Evolutionary conservation across 2,329 filamentous ascomycete genomes (phyloP).

Genomic region (Diaporthe sp.): DNA sequence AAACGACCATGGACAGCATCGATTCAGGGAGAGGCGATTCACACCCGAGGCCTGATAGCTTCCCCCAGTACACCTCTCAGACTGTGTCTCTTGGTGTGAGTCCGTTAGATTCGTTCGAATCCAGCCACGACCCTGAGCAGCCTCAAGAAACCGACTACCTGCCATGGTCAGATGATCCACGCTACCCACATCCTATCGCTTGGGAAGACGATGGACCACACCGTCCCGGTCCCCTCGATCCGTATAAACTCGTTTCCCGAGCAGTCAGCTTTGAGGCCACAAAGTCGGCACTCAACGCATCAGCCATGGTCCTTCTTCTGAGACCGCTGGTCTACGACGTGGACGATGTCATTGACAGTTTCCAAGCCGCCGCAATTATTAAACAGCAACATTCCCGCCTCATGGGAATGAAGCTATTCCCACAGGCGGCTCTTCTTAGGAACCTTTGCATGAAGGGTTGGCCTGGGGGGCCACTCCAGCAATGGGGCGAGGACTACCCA

Average conservation of each 20-base stretch:
- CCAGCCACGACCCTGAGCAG: constrained; percentile 58
- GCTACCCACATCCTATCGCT: constrained; percentile 64
- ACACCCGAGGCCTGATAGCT: constrained; percentile 39
- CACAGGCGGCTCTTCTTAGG: constrained; percentile 72
- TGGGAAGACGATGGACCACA: constrained; percentile 35
- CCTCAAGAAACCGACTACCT: constrained; percentile 70
- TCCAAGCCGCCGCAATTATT: constrained; percentile 70
- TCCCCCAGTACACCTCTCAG: constrained; percentile 33
- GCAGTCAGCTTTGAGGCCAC: constrained; percentile 70
- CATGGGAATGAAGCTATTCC: constrained; percentile 71
- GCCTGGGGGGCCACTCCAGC: constrained; percentile 62
- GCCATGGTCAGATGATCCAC: constrained; percentile 69
- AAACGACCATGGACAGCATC: constrained; percentile 57
- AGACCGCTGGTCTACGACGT: constrained; percentile 68
- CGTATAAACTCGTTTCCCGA: constrained; percentile 66
- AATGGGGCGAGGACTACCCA: constrained; percentile 69
- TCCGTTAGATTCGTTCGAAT: constrained; percentile 51
- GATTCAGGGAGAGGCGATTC: constrained; percentile 36
- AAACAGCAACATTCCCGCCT: constrained; percentile 73
- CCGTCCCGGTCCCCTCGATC: constrained; percentile 58
- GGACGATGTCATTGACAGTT: constrained; percentile 65
- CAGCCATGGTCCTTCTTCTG: constrained; percentile 72
- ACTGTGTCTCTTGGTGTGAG: constrained; percentile 43
- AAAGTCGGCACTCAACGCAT: constrained; percentile 70
- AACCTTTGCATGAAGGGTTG: constrained; percentile 73